Evolutionary conservation across 2,329 filamentous ascomycete species (phyloP), one percentile per base, ranked within the genome.

Genomic region (Sporothrix mexicana): DNA sequence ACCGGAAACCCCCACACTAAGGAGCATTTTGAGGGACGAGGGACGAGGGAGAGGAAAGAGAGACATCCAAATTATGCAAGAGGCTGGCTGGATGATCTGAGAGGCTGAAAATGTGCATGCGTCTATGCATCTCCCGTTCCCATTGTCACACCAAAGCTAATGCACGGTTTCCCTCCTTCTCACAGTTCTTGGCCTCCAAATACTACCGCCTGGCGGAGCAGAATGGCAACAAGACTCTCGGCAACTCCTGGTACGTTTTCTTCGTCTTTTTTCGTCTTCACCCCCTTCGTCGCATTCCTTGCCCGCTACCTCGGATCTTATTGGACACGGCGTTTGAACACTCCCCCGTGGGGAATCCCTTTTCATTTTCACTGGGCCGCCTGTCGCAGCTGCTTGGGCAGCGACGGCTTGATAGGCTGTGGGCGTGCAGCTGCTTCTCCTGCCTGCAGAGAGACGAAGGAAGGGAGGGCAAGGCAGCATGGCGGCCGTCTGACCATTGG

Each of bases 121-220:
- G 30, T 17, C 23, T 15, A 43, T 55, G 47, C 66, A 23, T 30
- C 30, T 25, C 66, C 69, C 23, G 41, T 45, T 17, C n/a, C 49
- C 15, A 45, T 9, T n/a, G 23, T 45, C 30, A 69, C 53, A 41
- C 64, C 5, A 82, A 66, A 5, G 85, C 87, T 89, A 83, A 87
- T 82, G 77, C 75, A 76, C 77, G 77, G 45, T 43, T 25, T 47
- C 9, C 41, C 41, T 9, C 25, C 10, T 25, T 57, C 36, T 36
- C 20, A 20, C 20, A 95, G 93, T 93, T 90, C 84, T 88, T 87
- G 78, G 88, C 96, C 78, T 95, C 96, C 77, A 93, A 92, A 82
- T 98, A 98, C 84, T 94, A 97, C 82, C 93, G 95, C 79, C 87
- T 95, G 79, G 95, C 96, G 51, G 96, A 98, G 83, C 87, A 93